A percentile compares a stretch with the other conserved stretches of the same genome.
These are phyloP conservation scores for Cupressus sempervirens DNA, from an alignment of 75 land plant genomes.

Conservation along the genomic window DNA sequence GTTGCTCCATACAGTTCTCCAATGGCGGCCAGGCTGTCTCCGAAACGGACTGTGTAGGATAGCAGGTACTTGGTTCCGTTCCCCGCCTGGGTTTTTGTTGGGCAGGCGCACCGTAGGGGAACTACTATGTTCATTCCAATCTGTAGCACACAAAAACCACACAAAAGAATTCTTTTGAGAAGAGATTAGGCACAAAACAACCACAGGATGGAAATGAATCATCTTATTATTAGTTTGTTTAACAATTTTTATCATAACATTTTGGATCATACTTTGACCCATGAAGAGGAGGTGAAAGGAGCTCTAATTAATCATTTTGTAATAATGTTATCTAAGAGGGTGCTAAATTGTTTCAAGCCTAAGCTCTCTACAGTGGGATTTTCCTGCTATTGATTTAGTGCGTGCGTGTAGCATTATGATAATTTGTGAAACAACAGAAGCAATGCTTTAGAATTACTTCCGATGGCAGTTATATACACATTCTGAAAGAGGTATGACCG, in stretches of 20 bases:
- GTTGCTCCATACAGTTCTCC: slow-evolving; percentile 23
- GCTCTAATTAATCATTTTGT: no score
- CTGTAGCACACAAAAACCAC: background rate
- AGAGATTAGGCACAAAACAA: background rate
- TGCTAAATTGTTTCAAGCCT: background rate
- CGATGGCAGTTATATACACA: background rate
- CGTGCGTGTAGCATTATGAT: no score
- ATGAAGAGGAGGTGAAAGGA: no score
- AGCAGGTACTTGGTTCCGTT: slow-evolving; percentile 38
- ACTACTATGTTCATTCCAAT: slow-evolving; percentile 27
- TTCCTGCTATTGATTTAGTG: background rate
- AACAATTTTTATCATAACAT: no score
- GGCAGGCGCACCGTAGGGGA: slow-evolving; percentile 73
- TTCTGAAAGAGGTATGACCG: background rate
- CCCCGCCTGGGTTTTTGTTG: slow-evolving; percentile 33
- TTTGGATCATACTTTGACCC: no score
- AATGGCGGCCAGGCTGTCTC: slow-evolving; percentile 28
- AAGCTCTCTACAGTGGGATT: background rate
- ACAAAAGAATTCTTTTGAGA: no score
- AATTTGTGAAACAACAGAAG: no score
- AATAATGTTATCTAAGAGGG: background rate
- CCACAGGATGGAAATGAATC: background rate
- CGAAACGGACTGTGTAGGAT: slow-evolving; percentile 32
- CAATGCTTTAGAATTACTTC: background rate
- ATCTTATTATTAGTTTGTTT: no score